Evolutionary conservation across 2,329 filamentous ascomycete genomes (phyloP), one percentile per base, ranked within the genome.

Genomic region (Arthroderma sp.): DNA sequence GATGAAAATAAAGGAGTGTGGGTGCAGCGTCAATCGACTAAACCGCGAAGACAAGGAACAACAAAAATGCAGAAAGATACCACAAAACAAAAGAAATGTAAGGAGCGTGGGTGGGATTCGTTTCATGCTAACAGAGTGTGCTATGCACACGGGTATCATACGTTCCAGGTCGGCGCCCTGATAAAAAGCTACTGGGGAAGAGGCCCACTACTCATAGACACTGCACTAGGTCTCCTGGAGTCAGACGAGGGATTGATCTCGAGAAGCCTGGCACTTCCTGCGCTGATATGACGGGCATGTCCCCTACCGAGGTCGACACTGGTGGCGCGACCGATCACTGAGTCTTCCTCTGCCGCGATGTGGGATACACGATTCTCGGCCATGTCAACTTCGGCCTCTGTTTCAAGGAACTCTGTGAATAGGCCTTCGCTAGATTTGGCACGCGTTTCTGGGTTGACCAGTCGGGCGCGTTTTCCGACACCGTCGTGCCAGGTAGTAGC

Each of bases 221-320:
- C 48, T 22, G 37, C 27, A 31, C 50, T 52, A 29, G 41, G 33
- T 33, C 48, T 38, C 36, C 66, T 70, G 36, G 62, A 65, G 50
- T 80, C 77, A 8, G 76, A 81, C 38, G 61, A 59, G 28, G 75
- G 71, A 39, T 31, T 33, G 32, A 88, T 71, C 41, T 87, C 79
- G 41, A 91, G 66, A 42, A 89, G 64, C 62, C 78, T 83, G 7
- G 83, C 83, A 56, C 82, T 88, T 41, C 84, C 84, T 38, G 83
- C 82, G 56, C 83, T 88, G 56, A 87, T 79, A 51, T 82, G 82
- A 44, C 81, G 74, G 15, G 70, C 75, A 54, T 88, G 83, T 6
- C 73, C 70, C 54, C 71, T 76, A 47, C 76, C 75, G 41, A 83
- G 69, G 49, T 82, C 77, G 46, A 89, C 69, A 61, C 82, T 89